Percentiles rank a stretch among this genome's conserved stretches.
Evolutionary conservation across 148 eudicot genomes (phyloP).

Genomic region (Polygonum aviculare): DNA sequence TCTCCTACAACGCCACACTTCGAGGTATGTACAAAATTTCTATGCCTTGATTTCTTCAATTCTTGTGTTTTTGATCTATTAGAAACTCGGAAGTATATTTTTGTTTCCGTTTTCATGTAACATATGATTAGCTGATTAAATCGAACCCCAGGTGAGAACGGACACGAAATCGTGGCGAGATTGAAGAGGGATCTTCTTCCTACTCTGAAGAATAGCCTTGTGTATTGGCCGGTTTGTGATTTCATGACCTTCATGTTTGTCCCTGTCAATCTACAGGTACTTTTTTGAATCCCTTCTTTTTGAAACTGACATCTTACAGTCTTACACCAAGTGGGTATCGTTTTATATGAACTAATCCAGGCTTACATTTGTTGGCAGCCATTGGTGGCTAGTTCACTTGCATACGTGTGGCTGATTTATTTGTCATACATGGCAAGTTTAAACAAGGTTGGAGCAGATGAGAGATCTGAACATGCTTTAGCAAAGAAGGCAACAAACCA

Average conservation of each 20-base stretch:
- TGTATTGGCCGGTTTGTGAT: constrained; percentile 92
- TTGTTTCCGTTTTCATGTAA: neutral
- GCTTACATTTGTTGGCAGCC: constrained; percentile 41
- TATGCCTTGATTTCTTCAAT: neutral
- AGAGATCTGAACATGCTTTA: neutral
- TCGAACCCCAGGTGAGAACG: constrained; percentile 51
- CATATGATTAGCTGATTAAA: neutral
- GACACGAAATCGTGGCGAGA: constrained; percentile 52
- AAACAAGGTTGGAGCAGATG: constrained; percentile 34
- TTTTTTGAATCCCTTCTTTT: neutral
- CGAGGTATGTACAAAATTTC: constrained; percentile 35
- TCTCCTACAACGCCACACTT: constrained; percentile 65
- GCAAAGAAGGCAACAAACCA: neutral
- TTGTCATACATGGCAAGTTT: constrained; percentile 72
- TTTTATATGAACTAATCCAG: neutral
- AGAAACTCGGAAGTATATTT: neutral
- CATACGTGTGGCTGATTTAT: constrained; percentile 73
- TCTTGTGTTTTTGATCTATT: neutral
- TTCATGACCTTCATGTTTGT: constrained; percentile 63
- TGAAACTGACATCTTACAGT: neutral
- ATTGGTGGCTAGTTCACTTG: constrained; percentile 54
- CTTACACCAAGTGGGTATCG: neutral
- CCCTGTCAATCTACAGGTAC: constrained; percentile 87
- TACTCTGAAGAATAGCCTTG: constrained; percentile 51
- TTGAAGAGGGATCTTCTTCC: constrained; percentile 75